Evolutionary conservation across 2,329 filamentous ascomycete genomes (phyloP), one percentile per base, ranked within the genome.

Genomic region (Helminthosporium solani): DNA sequence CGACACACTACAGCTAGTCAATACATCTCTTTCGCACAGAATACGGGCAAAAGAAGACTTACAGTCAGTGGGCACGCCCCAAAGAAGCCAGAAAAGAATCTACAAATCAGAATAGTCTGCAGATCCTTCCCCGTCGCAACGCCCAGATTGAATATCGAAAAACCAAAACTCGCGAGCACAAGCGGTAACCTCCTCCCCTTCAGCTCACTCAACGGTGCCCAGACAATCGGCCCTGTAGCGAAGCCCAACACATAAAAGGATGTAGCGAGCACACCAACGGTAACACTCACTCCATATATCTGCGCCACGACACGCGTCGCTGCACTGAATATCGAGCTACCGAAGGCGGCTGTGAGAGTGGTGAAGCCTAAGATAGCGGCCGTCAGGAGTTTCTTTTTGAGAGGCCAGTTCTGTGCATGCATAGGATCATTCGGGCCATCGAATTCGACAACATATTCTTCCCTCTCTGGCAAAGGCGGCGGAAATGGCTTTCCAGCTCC

Each of bases 381-480:
- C 0, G 85, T 88, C 3, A 80, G 58, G 31, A 90, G 40, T 83
- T 95, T 96, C 75, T 88, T 91, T 64, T 74, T 81, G 43, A 87
- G 63, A 0, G 87, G 79, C 90, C 90, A 96, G 67, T 96, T 96
- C 72, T 92, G 87, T 1, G 89, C 86, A 69, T 95, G 90, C 49
- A 91, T 64, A 2, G 90, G 90, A 61, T 96, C 90, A 53, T 90
- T 79, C 1, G 83, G 85, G 0, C 90, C 90, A 57, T 91, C 86
- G 63, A 95, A 96, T 33, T 80, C 87, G 34, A 91, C 87, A 0
- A 90, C 86, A 63, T 90, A 91, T 52, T 87, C 82, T 57, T 91
- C 87, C 57, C 79, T 77, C 12, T 84, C 81, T 2, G 87, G 86
- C 33, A 91, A 66, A 0, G 74, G 76, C 3, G 87, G 87, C 2